These are phyloP conservation scores for Lodderomyces margitis DNA, from an alignment of 1,139 yeast genomes.

Conservation along the genomic window DNA sequence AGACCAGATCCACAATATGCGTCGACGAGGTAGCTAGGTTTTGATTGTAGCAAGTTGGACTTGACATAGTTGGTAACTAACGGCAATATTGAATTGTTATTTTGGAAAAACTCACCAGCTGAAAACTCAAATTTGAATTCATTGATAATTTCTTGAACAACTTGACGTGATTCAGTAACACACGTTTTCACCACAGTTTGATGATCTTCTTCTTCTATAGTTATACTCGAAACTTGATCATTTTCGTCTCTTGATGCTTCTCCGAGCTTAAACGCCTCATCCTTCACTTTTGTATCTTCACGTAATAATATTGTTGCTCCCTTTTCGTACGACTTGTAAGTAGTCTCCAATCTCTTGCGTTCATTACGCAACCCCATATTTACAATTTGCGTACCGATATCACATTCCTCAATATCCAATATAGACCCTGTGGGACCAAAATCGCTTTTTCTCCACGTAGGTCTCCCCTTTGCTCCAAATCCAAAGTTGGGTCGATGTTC, in stretches of 20 bases:
- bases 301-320: conserved; percentile 88
- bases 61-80: conserved; percentile 77
- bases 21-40: conserved; percentile 71
- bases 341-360: conserved; percentile 50
- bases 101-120: conserved; percentile 95
- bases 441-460: conserved; percentile 54
- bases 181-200: conserved; percentile 41
- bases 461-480: conserved; percentile 82
- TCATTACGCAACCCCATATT: conserved; percentile 76
- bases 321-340: conserved; percentile 59
- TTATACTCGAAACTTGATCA: conserved; percentile 30
- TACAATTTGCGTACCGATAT: conserved; percentile 78
- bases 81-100: conserved; percentile 88
- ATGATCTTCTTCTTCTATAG: conserved; percentile 22
- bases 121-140: conserved; percentile 80
- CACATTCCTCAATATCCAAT: conserved; percentile 90
- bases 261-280: conserved; percentile 18
- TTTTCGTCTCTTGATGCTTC: conserved; percentile 44
- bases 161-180: conserved; percentile 70
- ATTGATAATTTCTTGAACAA: conserved; percentile 74
- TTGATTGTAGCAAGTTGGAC: conserved; percentile 57
- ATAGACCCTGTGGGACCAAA: conserved; percentile 51
- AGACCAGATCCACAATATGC: conserved; percentile 98
- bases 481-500: conserved; percentile 71
- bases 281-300: conserved; percentile 55